These are phyloP conservation scores for Aspergillus sojae DNA, from an alignment of 2,329 filamentous ascomycete genomes.

Conservation along the genomic window DNA sequence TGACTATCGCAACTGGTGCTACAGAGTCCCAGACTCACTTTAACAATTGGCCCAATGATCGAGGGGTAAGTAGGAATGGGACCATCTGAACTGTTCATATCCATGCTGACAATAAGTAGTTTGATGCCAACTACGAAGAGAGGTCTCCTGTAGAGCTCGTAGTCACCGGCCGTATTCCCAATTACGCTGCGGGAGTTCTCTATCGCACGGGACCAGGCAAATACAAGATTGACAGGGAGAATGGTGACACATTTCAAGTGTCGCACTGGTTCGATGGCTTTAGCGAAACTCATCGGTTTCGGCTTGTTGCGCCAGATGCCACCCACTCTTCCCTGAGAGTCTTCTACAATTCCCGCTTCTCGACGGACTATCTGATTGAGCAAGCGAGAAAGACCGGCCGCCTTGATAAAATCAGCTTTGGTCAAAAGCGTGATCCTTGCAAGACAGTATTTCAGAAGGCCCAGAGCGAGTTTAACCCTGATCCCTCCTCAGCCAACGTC, in stretches of 20 bases:
- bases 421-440: conserved; percentile 72
- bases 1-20: not conserved
- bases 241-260: conserved; percentile 60
- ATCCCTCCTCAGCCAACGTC: conserved; percentile 64
- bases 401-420: conserved; percentile 65
- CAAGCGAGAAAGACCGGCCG: conserved; percentile 63
- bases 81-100: not conserved
- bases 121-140: conserved; percentile 68
- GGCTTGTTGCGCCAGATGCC: conserved; percentile 57
- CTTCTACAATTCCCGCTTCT: conserved; percentile 71
- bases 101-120: conserved; percentile 50
- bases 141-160: conserved; percentile 64
- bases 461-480: conserved; percentile 37
- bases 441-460: conserved; percentile 72
- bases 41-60: conserved; percentile 56
- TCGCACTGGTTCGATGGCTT: conserved; percentile 84
- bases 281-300: conserved; percentile 69
- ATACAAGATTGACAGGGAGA: conserved; percentile 62
- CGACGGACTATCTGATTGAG: conserved; percentile 65
- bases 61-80: conserved; percentile 45
- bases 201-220: conserved; percentile 75
- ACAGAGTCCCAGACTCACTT: conserved; percentile 22
- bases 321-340: conserved; percentile 49
- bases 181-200: conserved; percentile 70
- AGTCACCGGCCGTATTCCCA: conserved; percentile 68